Base-by-base conservation (phyloP, 1,284 basidiomycete species). In the Moesziomyces parantarcticus region DNA sequence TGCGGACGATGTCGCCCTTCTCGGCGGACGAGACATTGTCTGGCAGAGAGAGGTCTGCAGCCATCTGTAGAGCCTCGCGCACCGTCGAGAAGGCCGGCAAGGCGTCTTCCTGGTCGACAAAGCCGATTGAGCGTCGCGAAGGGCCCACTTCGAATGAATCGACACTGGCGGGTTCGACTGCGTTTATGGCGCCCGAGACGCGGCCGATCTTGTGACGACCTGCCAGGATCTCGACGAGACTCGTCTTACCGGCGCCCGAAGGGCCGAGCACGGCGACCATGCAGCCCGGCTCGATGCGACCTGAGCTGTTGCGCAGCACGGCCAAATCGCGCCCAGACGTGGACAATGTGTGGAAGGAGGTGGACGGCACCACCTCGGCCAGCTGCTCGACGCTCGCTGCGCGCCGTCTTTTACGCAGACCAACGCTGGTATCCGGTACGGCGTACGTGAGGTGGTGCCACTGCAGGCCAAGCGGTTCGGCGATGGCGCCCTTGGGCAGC, bases 101-200 rank as follows among this genome's bases (percentile, higher is more conserved):
- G 8, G 65, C 58, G 46, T 80, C 78, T 13, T 78, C 75, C 39
- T 80, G 78, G 25, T 78, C 76, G 22, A 80, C 77, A 48, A 77
- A 75, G 7, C 63, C 76, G 29, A 80, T 59, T 5, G 55, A 21
- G 13, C 69, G 68, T 18, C 63, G 55, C 21, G 50, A 50, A 2
- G 50, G 23, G 0, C 26, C 44, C 1, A 42, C n/a, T 0, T 39
- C 45, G 1, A 8, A 7, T 18, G 48, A 57, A 11, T 39, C 9
- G 18, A 48, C 50, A 34, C 45, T n/a, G 4, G 43, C 50, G 29
- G 55, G 42, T 22, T 66, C 52, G 48, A 71, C 48, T 13, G 60
- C 53, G 5, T 40, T 40, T 39, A 80, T 57, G 22, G 26, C 50
- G 1, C 78, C 78, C 5, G 51, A 61, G 7, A 73, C 41, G 21